Evolutionary conservation across 768 basidiomycete genomes (phyloP), one percentile per base, ranked within the genome.

Genomic region (Tylopilus cervinicoccineus): DNA sequence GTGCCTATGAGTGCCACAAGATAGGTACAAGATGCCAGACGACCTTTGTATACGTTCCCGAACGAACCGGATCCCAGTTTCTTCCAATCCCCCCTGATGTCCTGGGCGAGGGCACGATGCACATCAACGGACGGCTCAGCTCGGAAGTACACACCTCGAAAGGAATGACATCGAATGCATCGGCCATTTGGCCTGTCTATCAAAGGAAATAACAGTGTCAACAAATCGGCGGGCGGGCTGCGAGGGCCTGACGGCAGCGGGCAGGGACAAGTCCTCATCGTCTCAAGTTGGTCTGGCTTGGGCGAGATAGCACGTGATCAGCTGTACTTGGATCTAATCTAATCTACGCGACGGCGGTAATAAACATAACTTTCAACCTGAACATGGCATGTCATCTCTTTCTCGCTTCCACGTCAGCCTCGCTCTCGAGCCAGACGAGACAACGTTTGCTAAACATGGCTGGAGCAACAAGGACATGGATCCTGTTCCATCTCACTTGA

Each of bases 51-150:
- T 48, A 95, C 92, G 57, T 90, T 88, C 9, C 92, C 92, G 66
- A 95, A 95, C 17, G 89, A 92, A 16, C 92, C 92, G n/a, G 89
- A 83, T 24, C 92, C 92, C 8, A 94, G 73, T 62, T 88, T 90
- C 75, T 84, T 86, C 90, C 90, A 93, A 42, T 85, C 76, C 38
- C 88, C 89, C 62, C 80, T 83, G 73, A 93, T 88, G 64, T 93
- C 90, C 90, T 91, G 59, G 51, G 41, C 40, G 34, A 39, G 38
- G 42, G 38, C 12, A 37, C 37, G 50, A 48, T 41, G 42, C 28
- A 23, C 24, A 7, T 17, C 6, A 22, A 17, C 19, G 13, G 43
- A 26, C 47, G 36, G 26, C 14, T 24, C 7, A 14, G 8, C 23
- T 14, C 26, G 31, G 11, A 34, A 23, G 36, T 10, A 68, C 80